Base-by-base conservation (phyloP, 2,329 filamentous ascomycete species). In the Aureobasidium subglaciale region DNA sequence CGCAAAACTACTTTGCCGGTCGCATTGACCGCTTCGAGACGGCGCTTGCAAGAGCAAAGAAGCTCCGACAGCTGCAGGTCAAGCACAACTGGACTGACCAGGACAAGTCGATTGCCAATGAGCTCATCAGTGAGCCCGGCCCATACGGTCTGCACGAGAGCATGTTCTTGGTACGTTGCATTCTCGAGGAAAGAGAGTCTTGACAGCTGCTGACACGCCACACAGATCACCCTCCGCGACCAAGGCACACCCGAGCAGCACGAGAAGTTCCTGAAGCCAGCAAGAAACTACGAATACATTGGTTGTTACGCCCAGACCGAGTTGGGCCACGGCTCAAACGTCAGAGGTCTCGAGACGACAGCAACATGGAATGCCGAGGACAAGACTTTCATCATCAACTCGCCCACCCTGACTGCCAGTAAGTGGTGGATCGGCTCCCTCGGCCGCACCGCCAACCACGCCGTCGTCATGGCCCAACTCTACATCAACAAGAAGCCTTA, bases 381-480 rank as follows among this genome's bases (percentile, higher is more conserved):
- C 69, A 86, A 88, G 76, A 88, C 83, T 3, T 90, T 91, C 64
- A 84, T 77, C 13, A 76, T 91, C 32, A 83, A 90, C 70, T 88
- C 85, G 0, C 87, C 87, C 9, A 77, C 82, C 59, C 75, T 90
- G 56, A 90, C 87, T 1, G 81, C 87, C 0, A 86, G 85, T 30
- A 92, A 92, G 67, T 92, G 87, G 87, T 91, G 88, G 88, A 90
- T 90, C 63, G 88, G 88, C 1, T 87, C 86, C 10, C 77, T 91
- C 3, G 88, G 87, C 50, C 79, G 85, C 63, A 85, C 84, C 2
- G 87, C 88, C 41, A 91, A 88, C 67, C 79, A 89, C 65, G 87
- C 87, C 1, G 82, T 88, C 2, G 86, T 91, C 3, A 89, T 91
- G 78, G 87, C 88, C 0, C 87, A 90, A 70, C 76, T 91, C 25